A percentile compares a stretch with the other conserved stretches of the same genome.
phyloP scores from a whole-genome alignment of 2,329 filamentous ascomycete species.

The Sporothrix curviconia region DNA sequence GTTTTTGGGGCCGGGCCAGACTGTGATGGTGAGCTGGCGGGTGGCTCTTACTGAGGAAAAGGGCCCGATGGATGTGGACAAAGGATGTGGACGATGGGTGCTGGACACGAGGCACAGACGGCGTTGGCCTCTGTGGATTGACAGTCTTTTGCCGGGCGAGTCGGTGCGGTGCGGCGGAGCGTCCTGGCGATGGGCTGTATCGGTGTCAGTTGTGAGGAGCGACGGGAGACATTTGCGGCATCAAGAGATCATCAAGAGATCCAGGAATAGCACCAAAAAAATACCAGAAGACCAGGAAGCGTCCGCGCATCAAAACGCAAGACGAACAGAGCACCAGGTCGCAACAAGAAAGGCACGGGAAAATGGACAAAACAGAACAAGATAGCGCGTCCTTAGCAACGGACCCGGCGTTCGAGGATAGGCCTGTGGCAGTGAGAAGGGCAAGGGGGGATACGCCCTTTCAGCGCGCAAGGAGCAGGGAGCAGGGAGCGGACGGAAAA shows the following conservation, averaged over 20 bases:
- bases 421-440: conserved; percentile 4
- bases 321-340: neutral
- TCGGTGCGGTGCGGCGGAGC: neutral
- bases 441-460: no score
- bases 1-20: neutral
- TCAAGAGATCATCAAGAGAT: neutral
- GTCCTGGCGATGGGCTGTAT: neutral
- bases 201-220: neutral
- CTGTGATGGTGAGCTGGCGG: neutral
- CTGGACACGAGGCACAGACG: neutral
- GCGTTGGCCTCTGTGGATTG: neutral
- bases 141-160: neutral
- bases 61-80: neutral
- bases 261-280: no score
- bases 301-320: neutral
- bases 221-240: neutral
- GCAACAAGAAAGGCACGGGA: neutral
- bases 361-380: neutral
- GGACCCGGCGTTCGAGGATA: conserved; percentile 4
- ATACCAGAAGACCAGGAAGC: neutral
- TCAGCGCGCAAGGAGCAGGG: neutral
- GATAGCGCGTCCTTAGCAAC: conserved; percentile 1
- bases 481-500: neutral
- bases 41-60: neutral
- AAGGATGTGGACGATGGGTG: neutral